Evolutionary conservation across 176 grass and related monocot species (phyloP), one percentile per base, ranked within the genome.

Genomic region (Tillandsia fasciculata): DNA sequence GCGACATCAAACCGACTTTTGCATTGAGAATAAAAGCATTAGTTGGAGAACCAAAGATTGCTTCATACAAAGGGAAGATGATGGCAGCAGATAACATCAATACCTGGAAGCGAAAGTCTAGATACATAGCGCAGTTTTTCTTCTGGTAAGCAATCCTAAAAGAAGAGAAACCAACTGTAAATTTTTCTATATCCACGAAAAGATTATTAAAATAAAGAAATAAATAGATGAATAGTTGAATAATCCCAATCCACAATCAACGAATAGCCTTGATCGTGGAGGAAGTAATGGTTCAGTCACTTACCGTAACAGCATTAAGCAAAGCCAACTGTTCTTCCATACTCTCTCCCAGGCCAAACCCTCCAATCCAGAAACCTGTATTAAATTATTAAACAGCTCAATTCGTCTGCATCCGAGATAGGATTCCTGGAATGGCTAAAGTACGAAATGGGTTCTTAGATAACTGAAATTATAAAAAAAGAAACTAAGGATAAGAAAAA

Each of bases 81-180:
- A 67, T 12, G 49, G 64, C 15, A 65, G 10, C 15, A 73, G 73
- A 67, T 24, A 20, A 49, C 52, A 81, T 67, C 74, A 28, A 49
- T 72, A 96, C 93, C 93, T 89, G 93, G 93, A 77, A 96, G 88
- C 76, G 87, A 76, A 81, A 96, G 88, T 74, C 93, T 91, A 83
- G 93, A 92, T 18, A 96, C 81, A 26, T 89, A 52, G 3, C 93
- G 88, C 52, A 85, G 79, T 70, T 96, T 96, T 81, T 90, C 81
- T 23, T 77, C 69, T 29, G 88, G 86, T 76, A 96, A 82, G 48
- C 79, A 81, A 83, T 87, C 81, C 93, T 96, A 76, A 75, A 87
- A 80, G 49, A 74, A 82, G 15, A 66, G 33, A 42, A 42, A 42
- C 33, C 33, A 42, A 42, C 33, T 42, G 7, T 1, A 42, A 0